Evolutionary conservation across 768 basidiomycete genomes (phyloP).

Genomic region (Lentinula aciculospora): DNA sequence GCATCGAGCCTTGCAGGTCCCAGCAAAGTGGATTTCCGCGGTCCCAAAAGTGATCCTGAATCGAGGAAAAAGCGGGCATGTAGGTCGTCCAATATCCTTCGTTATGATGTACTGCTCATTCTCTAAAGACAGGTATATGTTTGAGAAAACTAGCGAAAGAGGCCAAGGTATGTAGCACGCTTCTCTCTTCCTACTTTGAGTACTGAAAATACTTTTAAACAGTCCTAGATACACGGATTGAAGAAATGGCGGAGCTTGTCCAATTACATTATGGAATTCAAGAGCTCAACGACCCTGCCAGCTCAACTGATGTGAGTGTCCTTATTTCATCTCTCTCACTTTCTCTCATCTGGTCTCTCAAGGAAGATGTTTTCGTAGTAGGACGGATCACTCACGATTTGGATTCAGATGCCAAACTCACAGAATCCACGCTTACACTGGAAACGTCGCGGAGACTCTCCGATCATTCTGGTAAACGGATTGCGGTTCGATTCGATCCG

Average conservation of each 20-base stretch:
- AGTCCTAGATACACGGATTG: conserved; percentile 86
- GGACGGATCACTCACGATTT: conserved; percentile 71
- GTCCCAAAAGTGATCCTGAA: conserved; percentile 30
- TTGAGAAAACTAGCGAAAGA: conserved; percentile 81
- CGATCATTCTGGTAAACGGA: conserved; percentile 56
- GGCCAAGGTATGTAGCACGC: conserved; percentile 56
- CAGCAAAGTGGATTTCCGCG: conserved; percentile 30
- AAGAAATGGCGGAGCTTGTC: conserved; percentile 76
- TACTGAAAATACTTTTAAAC: too few relatives aligned
- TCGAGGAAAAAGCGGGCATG: conserved; percentile 47
- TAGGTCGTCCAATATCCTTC: conserved; percentile 29
- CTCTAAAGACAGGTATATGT: conserved; percentile 82
- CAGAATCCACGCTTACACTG: conserved; percentile 67
- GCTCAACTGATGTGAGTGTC: conserved; percentile 35
- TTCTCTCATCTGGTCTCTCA: conserved; percentile 1
- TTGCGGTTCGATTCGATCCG: conserved; percentile 68
- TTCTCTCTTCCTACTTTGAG: not conserved
- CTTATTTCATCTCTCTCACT: not conserved
- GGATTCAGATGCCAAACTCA: conserved; percentile 63
- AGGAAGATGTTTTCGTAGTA: conserved; percentile 66
- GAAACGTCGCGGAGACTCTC: conserved; percentile 72
- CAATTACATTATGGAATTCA: conserved; percentile 61
- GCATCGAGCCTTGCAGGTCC: not conserved
- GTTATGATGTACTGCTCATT: not conserved
- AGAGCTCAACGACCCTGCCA: conserved; percentile 72